Base-by-base conservation (phyloP, 192 early-diverging fungal species). In the Oehlia diaphana region DNA sequence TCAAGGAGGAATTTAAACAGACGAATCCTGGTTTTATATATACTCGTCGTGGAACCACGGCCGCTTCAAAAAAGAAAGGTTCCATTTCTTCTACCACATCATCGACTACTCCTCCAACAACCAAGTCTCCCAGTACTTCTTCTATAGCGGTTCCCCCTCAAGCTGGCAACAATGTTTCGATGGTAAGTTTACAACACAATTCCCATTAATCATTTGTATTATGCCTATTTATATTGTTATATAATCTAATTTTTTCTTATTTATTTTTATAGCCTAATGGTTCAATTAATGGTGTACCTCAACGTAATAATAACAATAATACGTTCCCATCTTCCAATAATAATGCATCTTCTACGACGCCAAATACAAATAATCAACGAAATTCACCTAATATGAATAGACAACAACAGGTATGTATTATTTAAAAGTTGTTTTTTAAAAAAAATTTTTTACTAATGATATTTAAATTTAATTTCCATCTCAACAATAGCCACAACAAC, bases 1-100 rank as follows among this genome's bases (percentile, higher is more conserved):
- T 92, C 62, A 90, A 90, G 58, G 90, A 89, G 23, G 89, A 90
- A 63, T 91, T 90, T 81, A 89, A 88, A 62, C 71, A 19, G 33
- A 87, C 77, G 63, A 84, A 83, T 84, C 90, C 66, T 72, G 89
- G 83, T 77, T 92, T 80, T 85, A 88, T 84, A 74, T 91, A 81
- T 81, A 90, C 84, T 61, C 88, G 90, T 35, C 88, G 87, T n/a
- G 78, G 61, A 26, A 39, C 33, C 19, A 9, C 76, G 28, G 31
- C 35, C 35, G 70, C 82, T 0, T 75, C 82, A 37, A 85, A 85
- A 69, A 85, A 85, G 79, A 82, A 82, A 64, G 69, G 64, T 49
- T 49, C 53, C 1, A 35, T 50, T 19, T 37, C 74, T 2, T 33
- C 74, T 37, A n/a, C 33, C 14, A 31, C 33, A 19, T 37, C 74